Conservation (phyloP, 2,329 filamentous ascomycete species). For the Fusarium sacchari region DNA sequence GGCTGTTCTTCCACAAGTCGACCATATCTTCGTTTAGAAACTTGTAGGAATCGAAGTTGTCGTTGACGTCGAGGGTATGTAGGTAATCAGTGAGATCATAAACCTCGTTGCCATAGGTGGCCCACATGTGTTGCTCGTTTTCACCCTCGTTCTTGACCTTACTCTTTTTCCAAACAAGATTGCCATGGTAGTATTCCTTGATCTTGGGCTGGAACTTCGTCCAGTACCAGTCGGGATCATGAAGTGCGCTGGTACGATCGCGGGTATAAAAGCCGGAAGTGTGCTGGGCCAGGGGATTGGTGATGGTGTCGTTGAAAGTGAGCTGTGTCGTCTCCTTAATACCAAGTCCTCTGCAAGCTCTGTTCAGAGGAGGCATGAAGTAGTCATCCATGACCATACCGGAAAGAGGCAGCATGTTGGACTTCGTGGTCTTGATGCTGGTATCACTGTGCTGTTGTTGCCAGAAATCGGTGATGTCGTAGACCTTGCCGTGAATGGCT, state of each 20-base stretch:
- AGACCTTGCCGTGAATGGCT: constrained; percentile 86
- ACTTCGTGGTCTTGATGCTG: constrained; percentile 65
- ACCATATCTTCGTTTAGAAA: constrained; percentile 79
- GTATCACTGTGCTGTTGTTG: constrained; percentile 83
- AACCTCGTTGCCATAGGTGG: constrained; percentile 77
- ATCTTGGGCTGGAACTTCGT: constrained; percentile 80
- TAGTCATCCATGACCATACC: constrained; percentile 86
- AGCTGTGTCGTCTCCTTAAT: constrained; percentile 66
- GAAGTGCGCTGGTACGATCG: constrained; percentile 66
- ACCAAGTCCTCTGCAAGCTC: constrained; percentile 80
- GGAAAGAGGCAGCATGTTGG: constrained; percentile 79
- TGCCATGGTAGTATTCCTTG: constrained; percentile 85
- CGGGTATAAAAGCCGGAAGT: constrained; percentile 70
- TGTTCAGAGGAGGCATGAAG: constrained; percentile 80
- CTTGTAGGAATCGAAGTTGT: constrained; percentile 66
- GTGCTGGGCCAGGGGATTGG: constrained; percentile 67
- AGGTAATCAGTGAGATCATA: constrained; percentile 96
- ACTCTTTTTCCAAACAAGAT: constrained; percentile 76
- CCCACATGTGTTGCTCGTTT: constrained; percentile 78
- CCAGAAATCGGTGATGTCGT: constrained; percentile 92
- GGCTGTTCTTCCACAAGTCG: constrained; percentile 75
- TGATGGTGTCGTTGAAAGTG: constrained; percentile 71
- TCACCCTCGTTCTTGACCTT: constrained; percentile 73
- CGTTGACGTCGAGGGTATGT: constrained; percentile 71
- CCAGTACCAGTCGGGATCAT: constrained; percentile 79